Conservation (phyloP, 2,329 filamentous ascomycete genomes). For the Gnomoniopsis sp. region DNA sequence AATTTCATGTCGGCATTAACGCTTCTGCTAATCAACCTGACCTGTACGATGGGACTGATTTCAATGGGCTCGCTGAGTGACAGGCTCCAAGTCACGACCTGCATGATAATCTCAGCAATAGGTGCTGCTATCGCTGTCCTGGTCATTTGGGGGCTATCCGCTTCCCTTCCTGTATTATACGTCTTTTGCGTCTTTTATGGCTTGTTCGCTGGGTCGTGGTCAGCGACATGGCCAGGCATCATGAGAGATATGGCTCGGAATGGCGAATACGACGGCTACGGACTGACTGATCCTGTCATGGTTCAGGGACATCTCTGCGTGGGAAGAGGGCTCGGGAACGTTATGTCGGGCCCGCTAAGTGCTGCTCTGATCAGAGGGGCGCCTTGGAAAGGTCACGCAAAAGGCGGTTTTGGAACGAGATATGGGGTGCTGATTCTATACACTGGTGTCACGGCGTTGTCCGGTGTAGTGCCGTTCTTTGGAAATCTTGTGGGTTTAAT, state of each 20-base stretch:
- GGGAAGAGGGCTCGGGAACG: constrained; percentile 59
- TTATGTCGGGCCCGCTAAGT: constrained; percentile 53
- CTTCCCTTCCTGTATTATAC: constrained; percentile 49
- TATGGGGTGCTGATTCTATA: constrained; percentile 54
- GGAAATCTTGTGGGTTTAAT: constrained; percentile 30
- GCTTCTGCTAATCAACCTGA: constrained; percentile 57
- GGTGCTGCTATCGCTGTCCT: constrained; percentile 54
- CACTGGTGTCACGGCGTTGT: constrained; percentile 48
- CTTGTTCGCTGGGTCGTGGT: constrained; percentile 62
- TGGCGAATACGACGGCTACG: constrained; percentile 18
- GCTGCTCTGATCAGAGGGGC: constrained; percentile 44
- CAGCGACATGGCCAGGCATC: constrained; percentile 58
- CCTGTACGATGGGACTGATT: constrained; percentile 55
- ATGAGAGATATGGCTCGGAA: constrained; percentile 38
- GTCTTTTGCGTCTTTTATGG: constrained; percentile 62
- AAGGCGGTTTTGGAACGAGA: constrained; percentile 44
- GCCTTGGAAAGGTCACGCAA: constrained; percentile 37
- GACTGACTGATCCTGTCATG: constrained; percentile 44
- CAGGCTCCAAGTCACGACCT: constrained; percentile 46
- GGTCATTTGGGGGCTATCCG: constrained; percentile 59
- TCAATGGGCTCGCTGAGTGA: constrained; percentile 57
- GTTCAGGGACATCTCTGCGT: constrained; percentile 55
- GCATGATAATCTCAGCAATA: constrained; percentile 53
- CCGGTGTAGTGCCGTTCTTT: constrained; percentile 43
- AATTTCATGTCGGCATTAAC: constrained; percentile 50